Evolutionary conservation across 2,329 filamentous ascomycete species (phyloP), one percentile per base, ranked within the genome.

Genomic region (Cladorrhinum sp.): DNA sequence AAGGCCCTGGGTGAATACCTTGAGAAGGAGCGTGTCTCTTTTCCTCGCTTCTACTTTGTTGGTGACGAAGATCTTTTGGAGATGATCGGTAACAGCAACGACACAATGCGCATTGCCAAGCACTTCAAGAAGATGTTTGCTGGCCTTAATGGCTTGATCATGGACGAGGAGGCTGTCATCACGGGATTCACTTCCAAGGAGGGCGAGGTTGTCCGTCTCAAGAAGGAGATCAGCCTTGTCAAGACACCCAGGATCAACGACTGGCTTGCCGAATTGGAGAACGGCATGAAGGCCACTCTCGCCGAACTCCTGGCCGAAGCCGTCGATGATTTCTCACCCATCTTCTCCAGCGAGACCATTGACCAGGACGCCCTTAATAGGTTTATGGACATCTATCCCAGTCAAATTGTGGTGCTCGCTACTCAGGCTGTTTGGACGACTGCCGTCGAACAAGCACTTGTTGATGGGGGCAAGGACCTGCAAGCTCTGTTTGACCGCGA

Each of bases 111-210:
- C 58, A 96, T 99, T 67, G 92, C 95, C 45, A 99, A 99, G 75
- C 96, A 99, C 78, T 92, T 99, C 80, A 93, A 96, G 75, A 99
- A 99, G 81, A 99, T 99, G 95, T 99, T 99, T 80, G 95, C 96
- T 65, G 95, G 95, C 64, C 82, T 99, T 52, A 93, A 89, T 3
- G 95, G 95, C 2, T 83, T 99, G 36, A 81, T 93, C 48, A 93
- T 97, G 80, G 92, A 96, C 66, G 92, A 98, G 58, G 91, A 97
- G 68, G 86, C 87, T 24, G 86, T 91, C 64, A 98, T 99, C 65
- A 88, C 89, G 24, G 93, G 92, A 6, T 93, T 98, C 69, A 95
- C 90, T 2, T 99, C 95, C 0, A 97, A 96, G 72, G 96, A 99
- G 76, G 93, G 89, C 56, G 95, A 99, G 75, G 83, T 88, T 64